A percentile compares a stretch with the other conserved stretches of the same genome.
Conservation (phyloP, 257 asterid genomes). For the Marsdenia floribunda region DNA sequence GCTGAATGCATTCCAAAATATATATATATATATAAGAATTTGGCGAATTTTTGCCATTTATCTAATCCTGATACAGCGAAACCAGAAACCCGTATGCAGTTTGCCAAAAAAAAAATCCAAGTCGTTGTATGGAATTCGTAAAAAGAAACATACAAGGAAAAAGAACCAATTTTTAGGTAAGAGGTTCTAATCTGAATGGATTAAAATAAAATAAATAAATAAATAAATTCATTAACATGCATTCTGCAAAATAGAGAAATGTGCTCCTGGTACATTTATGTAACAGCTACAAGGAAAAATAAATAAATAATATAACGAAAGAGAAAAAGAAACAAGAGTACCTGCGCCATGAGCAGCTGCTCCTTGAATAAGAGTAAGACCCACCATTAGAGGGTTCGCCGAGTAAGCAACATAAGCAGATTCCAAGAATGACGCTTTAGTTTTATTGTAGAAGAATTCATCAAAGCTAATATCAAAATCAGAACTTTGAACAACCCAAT, state of each 20-base stretch:
- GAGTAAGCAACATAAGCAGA: conserved; percentile 51
- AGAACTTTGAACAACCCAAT: conserved; percentile 37
- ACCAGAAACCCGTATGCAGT: neutral
- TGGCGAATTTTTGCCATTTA: neutral
- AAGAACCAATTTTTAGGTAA: neutral
- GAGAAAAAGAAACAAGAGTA: conserved; percentile 21
- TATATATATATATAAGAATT: neutral
- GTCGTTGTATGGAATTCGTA: neutral
- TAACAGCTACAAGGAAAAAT: neutral
- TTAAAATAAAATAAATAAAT: neutral
- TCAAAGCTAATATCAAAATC: conserved; percentile 44
- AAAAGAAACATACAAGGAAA: neutral
- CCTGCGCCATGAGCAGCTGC: conserved; percentile 88
- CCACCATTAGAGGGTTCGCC: conserved; percentile 62
- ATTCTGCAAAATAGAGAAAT: neutral
- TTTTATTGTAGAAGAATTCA: conserved; percentile 35
- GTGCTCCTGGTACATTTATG: neutral
- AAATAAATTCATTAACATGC: neutral
- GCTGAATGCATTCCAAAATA: neutral
- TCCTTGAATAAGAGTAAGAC: conserved; percentile 71
- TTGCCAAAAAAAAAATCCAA: neutral
- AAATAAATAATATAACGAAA: neutral
- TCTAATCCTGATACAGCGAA: neutral
- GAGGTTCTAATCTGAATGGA: neutral
- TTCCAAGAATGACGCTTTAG: conserved; percentile 40